These are phyloP conservation scores for Geranium rotundifolium DNA, from an alignment of 345 rosid genomes.

Conservation along the genomic window DNA sequence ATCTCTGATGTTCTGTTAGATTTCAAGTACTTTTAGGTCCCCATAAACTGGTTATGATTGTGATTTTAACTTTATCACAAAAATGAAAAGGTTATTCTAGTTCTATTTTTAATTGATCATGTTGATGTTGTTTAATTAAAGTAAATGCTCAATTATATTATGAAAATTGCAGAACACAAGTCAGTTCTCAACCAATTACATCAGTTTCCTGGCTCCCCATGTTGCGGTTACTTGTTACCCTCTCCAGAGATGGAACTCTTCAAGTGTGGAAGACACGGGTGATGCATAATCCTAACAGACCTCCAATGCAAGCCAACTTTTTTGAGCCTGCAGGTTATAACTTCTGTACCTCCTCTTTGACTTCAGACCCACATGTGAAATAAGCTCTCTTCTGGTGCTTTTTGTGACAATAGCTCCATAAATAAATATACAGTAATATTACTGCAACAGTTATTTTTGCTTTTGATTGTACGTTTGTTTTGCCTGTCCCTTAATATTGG, in stretches of 20 bases:
- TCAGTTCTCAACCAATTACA: constrained; percentile 86
- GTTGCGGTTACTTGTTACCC: constrained; percentile 71
- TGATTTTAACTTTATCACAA: too few relatives aligned
- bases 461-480: neutral
- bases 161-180: constrained; percentile 52
- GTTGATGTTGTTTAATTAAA: neutral
- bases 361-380: too few relatives aligned
- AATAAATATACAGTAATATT: too few relatives aligned
- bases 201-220: constrained; percentile 84
- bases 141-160: neutral
- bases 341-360: too few relatives aligned
- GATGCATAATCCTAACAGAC: constrained; percentile 68
- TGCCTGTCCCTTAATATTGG: neutral
- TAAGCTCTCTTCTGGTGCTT: too few relatives aligned
- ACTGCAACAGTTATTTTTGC: too few relatives aligned
- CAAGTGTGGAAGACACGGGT: constrained; percentile 92
- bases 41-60: too few relatives aligned
- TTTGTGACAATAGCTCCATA: too few relatives aligned
- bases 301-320: constrained; percentile 84
- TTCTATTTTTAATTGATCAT: neutral
- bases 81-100: neutral
- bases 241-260: constrained; percentile 82
- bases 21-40: too few relatives aligned
- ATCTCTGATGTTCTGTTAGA: too few relatives aligned
- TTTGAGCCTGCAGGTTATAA: constrained; percentile 78